Evolutionary conservation across 108 stramenopile species (phyloP).

Genomic region (Cyclotella baltica): DNA sequence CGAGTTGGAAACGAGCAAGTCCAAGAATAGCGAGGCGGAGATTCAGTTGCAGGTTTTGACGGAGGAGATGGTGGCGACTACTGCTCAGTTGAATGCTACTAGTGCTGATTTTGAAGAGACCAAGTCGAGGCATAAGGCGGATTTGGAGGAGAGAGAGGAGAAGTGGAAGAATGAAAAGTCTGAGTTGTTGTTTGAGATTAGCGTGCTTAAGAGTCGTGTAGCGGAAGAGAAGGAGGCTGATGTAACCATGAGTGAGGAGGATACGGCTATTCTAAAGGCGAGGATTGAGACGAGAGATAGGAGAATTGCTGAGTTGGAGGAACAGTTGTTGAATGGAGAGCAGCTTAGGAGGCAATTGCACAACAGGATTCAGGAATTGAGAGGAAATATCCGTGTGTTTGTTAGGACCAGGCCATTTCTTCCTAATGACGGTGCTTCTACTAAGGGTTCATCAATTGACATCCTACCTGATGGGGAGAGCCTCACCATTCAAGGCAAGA

Average conservation of each 20-base stretch:
- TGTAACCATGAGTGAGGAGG: conserved; percentile 64
- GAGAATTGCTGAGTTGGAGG: conserved; percentile 80
- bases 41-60: conserved; percentile 86
- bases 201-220: conserved; percentile 86
- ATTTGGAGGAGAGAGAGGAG: conserved; percentile 68
- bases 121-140: conserved; percentile 76
- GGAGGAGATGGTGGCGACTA: conserved; percentile 86
- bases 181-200: conserved; percentile 83
- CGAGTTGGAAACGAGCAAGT: conserved; percentile 70
- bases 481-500: conserved; percentile 41
- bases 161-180: conserved; percentile 73
- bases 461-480: conserved; percentile 58
- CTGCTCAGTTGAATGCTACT: conserved; percentile 88
- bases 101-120: conserved; percentile 86
- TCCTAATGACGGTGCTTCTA: conserved; percentile 59
- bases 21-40: conserved; percentile 84
- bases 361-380: conserved; percentile 88
- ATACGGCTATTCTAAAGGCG: conserved; percentile 88
- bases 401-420: conserved; percentile 88
- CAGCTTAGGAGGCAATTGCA: conserved; percentile 81
- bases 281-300: conserved; percentile 87
- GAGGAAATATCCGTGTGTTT: conserved; percentile 90
- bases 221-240: conserved; percentile 56
- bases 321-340: conserved; percentile 87
- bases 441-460: conserved; percentile 36